These are phyloP conservation scores for Ophiostoma piceae DNA, from an alignment of 2,329 filamentous ascomycete species.

Conservation along the genomic window DNA sequence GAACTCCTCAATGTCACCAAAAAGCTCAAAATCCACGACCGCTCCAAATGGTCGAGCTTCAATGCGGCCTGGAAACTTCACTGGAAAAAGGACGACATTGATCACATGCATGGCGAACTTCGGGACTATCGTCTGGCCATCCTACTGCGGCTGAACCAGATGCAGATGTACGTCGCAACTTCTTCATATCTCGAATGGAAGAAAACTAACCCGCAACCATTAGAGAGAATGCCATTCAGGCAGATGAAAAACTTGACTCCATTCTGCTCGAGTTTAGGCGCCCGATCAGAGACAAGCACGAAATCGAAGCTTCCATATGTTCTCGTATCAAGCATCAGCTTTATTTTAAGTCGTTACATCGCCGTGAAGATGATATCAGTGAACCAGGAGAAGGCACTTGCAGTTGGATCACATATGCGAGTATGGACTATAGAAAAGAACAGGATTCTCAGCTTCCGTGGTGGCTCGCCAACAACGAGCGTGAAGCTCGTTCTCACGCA, in stretches of 20 bases:
- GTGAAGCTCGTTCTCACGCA: not conserved
- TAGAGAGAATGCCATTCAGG: not conserved
- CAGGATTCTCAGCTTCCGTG: not conserved
- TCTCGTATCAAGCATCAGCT: conserved; percentile 2
- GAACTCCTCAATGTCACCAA: not conserved
- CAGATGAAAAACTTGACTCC: not conserved
- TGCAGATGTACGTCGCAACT: not conserved
- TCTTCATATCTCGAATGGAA: not conserved
- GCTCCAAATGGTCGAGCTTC: conserved; percentile 1
- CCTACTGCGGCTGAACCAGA: conserved; percentile 1
- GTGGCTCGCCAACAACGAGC: not conserved
- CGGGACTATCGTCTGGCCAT: not conserved
- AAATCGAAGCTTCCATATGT: not conserved
- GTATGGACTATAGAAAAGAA: not conserved
- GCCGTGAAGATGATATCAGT: not conserved
- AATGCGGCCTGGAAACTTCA: not conserved
- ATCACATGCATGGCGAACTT: not conserved
- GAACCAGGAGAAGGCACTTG: not conserved
- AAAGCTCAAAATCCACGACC: not conserved
- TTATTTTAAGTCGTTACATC: not conserved
- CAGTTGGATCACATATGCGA: not conserved
- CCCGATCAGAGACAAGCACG: not conserved
- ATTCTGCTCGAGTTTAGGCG: conserved; percentile 3
- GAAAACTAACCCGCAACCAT: not conserved
- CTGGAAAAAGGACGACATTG: conserved; percentile 6